These are phyloP conservation scores for Aureobasidium sp. DNA, from an alignment of 2,329 filamentous ascomycete species.

Conservation along the genomic window DNA sequence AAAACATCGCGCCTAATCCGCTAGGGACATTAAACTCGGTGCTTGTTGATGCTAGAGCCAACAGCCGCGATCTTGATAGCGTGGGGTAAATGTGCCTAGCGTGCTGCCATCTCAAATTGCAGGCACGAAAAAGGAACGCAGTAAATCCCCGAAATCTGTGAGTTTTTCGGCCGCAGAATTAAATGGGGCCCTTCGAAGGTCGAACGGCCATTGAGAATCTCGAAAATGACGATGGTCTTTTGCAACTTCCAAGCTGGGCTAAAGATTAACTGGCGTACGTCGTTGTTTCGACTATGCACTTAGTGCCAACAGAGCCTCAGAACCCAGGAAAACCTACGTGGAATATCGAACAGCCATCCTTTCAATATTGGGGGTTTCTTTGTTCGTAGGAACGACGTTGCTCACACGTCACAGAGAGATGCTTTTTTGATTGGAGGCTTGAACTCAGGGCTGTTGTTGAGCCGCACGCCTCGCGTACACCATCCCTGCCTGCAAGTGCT, in stretches of 20 bases:
- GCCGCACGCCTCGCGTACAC: conserved; percentile 1
- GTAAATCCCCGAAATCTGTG: not conserved
- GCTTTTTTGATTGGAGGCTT: not conserved
- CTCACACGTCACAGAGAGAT: not conserved
- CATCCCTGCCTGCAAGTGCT: not conserved
- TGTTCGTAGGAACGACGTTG: not conserved
- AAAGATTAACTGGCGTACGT: not conserved
- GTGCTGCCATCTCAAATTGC: not conserved
- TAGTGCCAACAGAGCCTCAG: not conserved
- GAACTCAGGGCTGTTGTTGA: not conserved
- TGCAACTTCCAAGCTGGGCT: not conserved
- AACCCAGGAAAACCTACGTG: not conserved
- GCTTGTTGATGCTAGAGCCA: not conserved
- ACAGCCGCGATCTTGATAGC: not conserved
- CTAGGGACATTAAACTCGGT: not conserved
- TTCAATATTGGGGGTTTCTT: not conserved
- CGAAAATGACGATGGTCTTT: not conserved
- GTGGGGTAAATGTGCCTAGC: not conserved
- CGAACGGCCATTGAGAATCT: not conserved
- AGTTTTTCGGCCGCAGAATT: not conserved
- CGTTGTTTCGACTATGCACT: not conserved
- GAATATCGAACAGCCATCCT: not conserved
- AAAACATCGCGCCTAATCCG: not conserved
- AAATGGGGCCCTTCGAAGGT: no score
- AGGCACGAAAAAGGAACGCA: not conserved